Evolutionary conservation across 345 rosid species (phyloP), one percentile per base, ranked within the genome.

Genomic region (Citrus glauca): DNA sequence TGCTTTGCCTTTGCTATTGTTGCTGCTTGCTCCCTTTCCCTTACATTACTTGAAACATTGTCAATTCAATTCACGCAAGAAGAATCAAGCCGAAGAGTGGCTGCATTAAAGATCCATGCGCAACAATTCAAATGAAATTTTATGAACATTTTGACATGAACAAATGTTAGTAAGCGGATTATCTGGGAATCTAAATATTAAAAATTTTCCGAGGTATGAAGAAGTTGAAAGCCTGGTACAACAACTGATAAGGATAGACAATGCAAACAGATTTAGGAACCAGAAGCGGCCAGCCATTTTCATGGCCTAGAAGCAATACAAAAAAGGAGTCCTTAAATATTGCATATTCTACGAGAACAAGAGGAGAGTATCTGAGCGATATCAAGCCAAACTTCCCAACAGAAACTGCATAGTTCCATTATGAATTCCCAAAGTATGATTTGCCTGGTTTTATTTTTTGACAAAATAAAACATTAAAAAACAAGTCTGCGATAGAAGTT

Each of bases 361-460:
- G 4, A 25, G 9, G 38, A 45, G 25, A 61, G 19, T 53, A 53
- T 1, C 22, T 6, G 5, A 13, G 50, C 10, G 7, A 6, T 24
- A 35, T 22, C 65, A n/a, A 2, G 66, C 66, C 53, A 59, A 37
- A 14, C 38, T 35, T n/a, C 32, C 33, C 70, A 45, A 50, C 33
- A 16, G 53, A n/a, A 53, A 55, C 79, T 35, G 37, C 71, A 64
- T 5, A 42, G 27, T 19, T 57, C 64, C 56, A 82, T 68, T 67
- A 38, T 68, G 62, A 70, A 74, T 70, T 67, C 61, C 74, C 56
- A 69, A 50, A 30, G 24, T 74, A 71, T n/a, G 38, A 28, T 42
- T 25, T 69, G 57, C 69, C 66, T 35, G 55, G n/a, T 48, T 81
- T 81, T 75, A 80, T 80, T 78, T 40, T 67, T 66, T 2, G 27